Percentiles rank a stretch among this genome's conserved stretches.
Evolutionary conservation across 1,284 basidiomycete species (phyloP).

Genomic region (Thelephora terrestris): DNA sequence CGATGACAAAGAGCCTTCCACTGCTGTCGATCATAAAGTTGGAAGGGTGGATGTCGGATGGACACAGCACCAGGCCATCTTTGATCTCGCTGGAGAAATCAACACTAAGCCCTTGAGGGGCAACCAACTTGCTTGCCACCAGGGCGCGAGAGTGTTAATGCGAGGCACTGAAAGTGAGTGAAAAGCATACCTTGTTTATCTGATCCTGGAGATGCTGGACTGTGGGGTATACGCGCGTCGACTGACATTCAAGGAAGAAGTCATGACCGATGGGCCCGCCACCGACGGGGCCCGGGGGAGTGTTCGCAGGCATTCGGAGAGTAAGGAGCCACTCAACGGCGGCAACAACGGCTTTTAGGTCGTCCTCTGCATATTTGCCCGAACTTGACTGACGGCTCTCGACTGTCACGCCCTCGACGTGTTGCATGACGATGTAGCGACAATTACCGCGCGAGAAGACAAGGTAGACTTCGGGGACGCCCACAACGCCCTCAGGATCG

Average conservation of each 20-base stretch:
- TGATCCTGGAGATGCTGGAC: no score
- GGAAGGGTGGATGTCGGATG: no score
- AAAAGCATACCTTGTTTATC: no score
- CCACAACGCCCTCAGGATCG: slow-evolving; percentile 3
- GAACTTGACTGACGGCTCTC: no score
- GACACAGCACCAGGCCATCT: no score
- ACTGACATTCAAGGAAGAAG: slow-evolving; percentile 5
- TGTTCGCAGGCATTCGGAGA: slow-evolving; percentile 2
- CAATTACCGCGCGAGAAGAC: neutral
- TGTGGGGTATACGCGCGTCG: slow-evolving; percentile 3
- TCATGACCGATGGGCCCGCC: slow-evolving; percentile 5
- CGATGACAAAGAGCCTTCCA: no score
- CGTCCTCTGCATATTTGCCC: neutral
- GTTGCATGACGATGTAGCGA: slow-evolving; percentile 6
- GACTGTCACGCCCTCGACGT: slow-evolving; percentile 1
- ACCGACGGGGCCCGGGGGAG: slow-evolving; percentile 5
- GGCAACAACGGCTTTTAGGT: slow-evolving; percentile 3
- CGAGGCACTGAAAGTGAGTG: no score
- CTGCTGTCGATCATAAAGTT: no score
- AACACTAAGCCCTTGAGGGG: no score
- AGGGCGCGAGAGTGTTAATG: no score
- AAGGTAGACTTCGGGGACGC: slow-evolving; percentile 6
- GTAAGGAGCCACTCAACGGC: slow-evolving; percentile 2
- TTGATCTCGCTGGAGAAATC: no score
- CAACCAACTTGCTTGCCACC: no score